Percentiles rank a stretch among this genome's conserved stretches.
These are phyloP conservation scores for Maudiozyma serrabonitensis DNA, from an alignment of 805 yeast genomes.

Conservation along the genomic window DNA sequence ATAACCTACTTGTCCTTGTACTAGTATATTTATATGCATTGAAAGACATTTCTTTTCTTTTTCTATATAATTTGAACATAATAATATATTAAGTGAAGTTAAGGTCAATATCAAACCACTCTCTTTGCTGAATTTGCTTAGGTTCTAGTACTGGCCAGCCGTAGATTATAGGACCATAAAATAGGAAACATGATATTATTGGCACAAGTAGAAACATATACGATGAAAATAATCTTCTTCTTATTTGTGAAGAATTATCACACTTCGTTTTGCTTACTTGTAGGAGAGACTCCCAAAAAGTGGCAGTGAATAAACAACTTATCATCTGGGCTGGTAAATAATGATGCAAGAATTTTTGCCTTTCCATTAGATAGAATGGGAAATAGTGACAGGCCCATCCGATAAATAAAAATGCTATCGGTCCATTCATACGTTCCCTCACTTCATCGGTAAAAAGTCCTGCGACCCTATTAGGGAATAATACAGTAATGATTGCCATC, in stretches of 20 bases:
- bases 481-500: conserved; percentile 59
- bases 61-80: too few species aligned
- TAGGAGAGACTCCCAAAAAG: conserved; percentile 65
- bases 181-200: conserved; percentile 51
- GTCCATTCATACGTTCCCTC: conserved; percentile 63
- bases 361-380: conserved; percentile 84
- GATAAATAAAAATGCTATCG: conserved; percentile 72
- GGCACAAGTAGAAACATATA: conserved; percentile 36
- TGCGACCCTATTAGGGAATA: conserved; percentile 63
- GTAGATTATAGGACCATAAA: conserved; percentile 75
- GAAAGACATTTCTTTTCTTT: too few species aligned
- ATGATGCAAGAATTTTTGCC: conserved; percentile 91
- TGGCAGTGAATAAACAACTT: conserved; percentile 77
- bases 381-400: conserved; percentile 88
- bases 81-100: conserved; percentile 46
- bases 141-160: conserved; percentile 59
- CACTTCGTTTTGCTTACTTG: conserved; percentile 31
- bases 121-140: conserved; percentile 58
- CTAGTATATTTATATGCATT: too few species aligned
- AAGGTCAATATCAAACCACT: conserved; percentile 69
- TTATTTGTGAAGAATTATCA: conserved; percentile 26
- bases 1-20: too few species aligned
- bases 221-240: conserved; percentile 24
- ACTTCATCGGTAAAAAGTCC: conserved; percentile 46
- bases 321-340: conserved; percentile 90